A percentile compares a stretch with the other conserved stretches of the same genome.
phyloP scores from a whole-genome alignment of 192 early-diverging fungal species.

The Globomyces pollinis-pini region DNA sequence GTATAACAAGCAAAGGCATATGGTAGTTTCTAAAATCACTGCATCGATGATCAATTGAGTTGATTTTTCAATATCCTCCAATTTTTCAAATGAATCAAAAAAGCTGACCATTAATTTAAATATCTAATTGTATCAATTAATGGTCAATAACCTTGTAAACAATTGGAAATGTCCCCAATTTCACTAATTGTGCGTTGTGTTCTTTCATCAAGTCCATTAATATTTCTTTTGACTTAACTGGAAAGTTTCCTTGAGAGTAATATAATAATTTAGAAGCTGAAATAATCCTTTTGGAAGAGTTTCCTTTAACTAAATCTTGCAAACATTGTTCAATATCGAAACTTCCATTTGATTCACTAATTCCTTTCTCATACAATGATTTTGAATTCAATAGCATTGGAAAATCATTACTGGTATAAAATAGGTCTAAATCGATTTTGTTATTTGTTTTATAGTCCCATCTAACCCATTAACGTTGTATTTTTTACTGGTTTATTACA shows the following conservation, averaged over 20 bases:
- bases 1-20: neutral
- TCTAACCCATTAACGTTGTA: too few species aligned
- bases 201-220: neutral
- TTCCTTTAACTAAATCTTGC: neutral
- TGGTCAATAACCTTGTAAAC: neutral
- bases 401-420: neutral
- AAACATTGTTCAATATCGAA: neutral
- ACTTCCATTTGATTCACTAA: neutral
- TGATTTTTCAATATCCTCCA: neutral
- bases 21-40: neutral
- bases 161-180: neutral
- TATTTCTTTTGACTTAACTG: neutral
- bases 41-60: neutral
- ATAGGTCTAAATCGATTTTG: too few species aligned
- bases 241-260: slow-evolving; percentile 2
- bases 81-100: neutral
- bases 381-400: neutral
- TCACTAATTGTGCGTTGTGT: neutral
- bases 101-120: neutral
- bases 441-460: too few species aligned
- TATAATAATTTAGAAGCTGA: neutral
- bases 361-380: neutral
- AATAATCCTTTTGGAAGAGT: neutral
- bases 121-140: neutral
- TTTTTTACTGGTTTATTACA: too few species aligned